These are phyloP conservation scores for Tieghemiomyces parasiticus DNA, from an alignment of 192 early-diverging fungal species.

Conservation along the genomic window DNA sequence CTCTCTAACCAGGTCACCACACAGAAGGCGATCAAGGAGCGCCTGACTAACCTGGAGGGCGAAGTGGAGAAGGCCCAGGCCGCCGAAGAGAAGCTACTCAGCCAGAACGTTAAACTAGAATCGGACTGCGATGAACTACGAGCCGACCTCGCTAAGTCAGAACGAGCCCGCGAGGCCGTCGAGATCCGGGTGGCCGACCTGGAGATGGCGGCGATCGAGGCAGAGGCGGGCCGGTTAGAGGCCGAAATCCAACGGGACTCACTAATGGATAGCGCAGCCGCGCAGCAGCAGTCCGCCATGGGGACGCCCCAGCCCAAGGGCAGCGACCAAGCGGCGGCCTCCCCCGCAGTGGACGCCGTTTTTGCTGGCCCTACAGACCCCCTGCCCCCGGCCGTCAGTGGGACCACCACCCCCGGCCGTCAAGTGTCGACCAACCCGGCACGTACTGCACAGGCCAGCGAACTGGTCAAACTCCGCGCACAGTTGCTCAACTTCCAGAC, in stretches of 20 bases:
- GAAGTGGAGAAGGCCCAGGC: neutral
- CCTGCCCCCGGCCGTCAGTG: no score
- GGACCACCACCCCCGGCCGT: no score
- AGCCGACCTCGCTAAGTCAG: neutral
- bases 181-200: neutral
- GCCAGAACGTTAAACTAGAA: neutral
- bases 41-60: neutral
- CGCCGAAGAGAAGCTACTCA: neutral
- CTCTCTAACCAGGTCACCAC: neutral
- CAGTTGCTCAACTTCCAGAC: neutral
- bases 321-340: no score
- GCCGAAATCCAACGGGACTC: neutral
- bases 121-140: neutral
- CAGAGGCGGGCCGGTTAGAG: conserved; percentile 1
- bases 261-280: neutral
- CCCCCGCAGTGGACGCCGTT: no score
- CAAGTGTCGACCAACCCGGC: neutral
- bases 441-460: neutral
- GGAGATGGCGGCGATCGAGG: neutral
- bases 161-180: neutral
- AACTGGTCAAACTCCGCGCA: neutral
- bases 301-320: no score
- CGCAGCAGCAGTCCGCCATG: no score
- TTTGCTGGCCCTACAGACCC: no score
- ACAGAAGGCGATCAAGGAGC: neutral